A percentile compares a stretch with the other conserved stretches of the same genome.
Evolutionary conservation across 768 basidiomycete genomes (phyloP).

Genomic region (Aureoboletus auriporus): DNA sequence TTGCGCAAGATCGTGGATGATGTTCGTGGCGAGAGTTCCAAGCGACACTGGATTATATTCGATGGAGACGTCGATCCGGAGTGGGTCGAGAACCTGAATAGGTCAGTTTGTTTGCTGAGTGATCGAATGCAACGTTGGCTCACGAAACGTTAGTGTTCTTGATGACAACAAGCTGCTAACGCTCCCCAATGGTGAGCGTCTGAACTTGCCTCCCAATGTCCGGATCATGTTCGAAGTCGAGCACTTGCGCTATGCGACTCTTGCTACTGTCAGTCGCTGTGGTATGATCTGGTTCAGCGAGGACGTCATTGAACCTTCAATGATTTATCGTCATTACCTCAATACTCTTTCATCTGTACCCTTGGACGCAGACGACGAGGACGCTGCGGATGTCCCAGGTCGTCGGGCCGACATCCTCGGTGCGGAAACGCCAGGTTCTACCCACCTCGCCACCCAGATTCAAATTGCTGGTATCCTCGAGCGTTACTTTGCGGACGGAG

Average conservation of each 20-base stretch:
- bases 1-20: slow-evolving; percentile 98
- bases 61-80: slow-evolving; percentile 99
- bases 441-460: slow-evolving; percentile 70
- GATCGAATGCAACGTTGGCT: background rate
- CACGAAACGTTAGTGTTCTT: slow-evolving; percentile 63
- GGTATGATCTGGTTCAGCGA: slow-evolving; percentile 99
- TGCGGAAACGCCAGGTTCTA: slow-evolving; percentile 49
- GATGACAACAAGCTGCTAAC: slow-evolving; percentile 99
- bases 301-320: slow-evolving; percentile 83
- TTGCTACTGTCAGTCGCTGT: slow-evolving; percentile 98
- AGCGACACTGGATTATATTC: slow-evolving; percentile 99
- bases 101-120: slow-evolving; percentile 44
- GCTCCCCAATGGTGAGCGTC: slow-evolving; percentile 95
- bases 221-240: slow-evolving; percentile 99
- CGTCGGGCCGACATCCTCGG: slow-evolving; percentile 49
- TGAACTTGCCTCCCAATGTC: slow-evolving; percentile 94
- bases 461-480: slow-evolving; percentile 71
- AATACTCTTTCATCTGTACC: slow-evolving; percentile 68
- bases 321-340: slow-evolving; percentile 91
- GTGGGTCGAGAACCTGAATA: slow-evolving; percentile 99
- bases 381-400: slow-evolving; percentile 54
- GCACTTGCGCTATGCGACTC: slow-evolving; percentile 93
- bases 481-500: slow-evolving; percentile 78
- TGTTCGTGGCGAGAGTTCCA: slow-evolving; percentile 93
- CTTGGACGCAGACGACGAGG: slow-evolving; percentile 89